These are phyloP conservation scores for Lepiota venenata DNA, from an alignment of 768 basidiomycete species.

Conservation along the genomic window DNA sequence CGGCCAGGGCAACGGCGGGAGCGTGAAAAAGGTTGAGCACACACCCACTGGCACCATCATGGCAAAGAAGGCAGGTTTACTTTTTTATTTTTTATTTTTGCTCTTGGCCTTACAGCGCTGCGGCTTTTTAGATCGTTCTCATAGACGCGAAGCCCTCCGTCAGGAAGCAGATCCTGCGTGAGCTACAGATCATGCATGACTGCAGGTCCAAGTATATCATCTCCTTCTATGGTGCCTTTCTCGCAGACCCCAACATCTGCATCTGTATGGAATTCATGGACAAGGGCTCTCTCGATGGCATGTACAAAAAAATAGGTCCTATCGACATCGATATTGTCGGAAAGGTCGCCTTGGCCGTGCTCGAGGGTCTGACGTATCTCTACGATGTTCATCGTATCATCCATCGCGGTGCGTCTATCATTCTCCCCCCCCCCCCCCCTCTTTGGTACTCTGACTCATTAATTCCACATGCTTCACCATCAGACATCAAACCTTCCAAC, in stretches of 20 bases:
- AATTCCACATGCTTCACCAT: neutral
- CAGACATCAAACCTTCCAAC: constrained; percentile 99
- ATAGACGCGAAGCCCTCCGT: constrained; percentile 97
- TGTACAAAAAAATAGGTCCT: constrained; percentile 94
- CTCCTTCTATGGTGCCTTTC: constrained; percentile 95
- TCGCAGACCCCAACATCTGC: constrained; percentile 97
- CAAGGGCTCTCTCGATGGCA: constrained; percentile 89
- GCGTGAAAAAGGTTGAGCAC: constrained; percentile 95
- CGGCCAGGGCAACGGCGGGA: constrained; percentile 95
- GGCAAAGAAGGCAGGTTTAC: constrained; percentile 88
- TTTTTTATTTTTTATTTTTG: constrained; percentile 1
- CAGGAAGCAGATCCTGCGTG: constrained; percentile 95
- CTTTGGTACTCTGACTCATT: constrained; percentile 23
- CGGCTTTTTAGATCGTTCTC: constrained; percentile 77
- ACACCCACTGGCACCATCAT: constrained; percentile 87
- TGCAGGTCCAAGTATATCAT: constrained; percentile 93
- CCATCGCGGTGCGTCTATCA: constrained; percentile 75
- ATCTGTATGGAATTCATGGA: constrained; percentile 99
- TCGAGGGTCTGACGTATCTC: constrained; percentile 93
- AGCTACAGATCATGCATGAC: constrained; percentile 99
- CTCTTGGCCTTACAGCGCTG: neutral
- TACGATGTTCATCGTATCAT: constrained; percentile 98
- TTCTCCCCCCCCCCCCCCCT: neutral
- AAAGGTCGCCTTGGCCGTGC: constrained; percentile 90
- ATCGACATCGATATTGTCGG: constrained; percentile 93